These are phyloP conservation scores for Candida hungchunana DNA, from an alignment of 805 yeast genomes.

Conservation along the genomic window DNA sequence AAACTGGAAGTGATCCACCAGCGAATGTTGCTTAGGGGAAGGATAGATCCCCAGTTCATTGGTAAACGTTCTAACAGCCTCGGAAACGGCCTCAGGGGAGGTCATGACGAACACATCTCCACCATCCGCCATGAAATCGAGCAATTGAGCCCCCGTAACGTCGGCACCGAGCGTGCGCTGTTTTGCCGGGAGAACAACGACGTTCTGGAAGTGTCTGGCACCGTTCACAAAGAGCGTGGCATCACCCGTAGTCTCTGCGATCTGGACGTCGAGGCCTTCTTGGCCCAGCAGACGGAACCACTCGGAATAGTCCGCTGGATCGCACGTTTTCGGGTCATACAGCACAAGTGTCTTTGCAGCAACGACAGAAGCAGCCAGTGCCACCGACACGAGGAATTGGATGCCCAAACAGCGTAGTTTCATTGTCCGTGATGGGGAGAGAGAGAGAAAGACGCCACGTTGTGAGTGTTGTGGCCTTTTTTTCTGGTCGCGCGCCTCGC, in stretches of 20 bases:
- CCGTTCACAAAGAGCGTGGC: slow-evolving; percentile 38
- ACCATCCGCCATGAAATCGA: slow-evolving; percentile 57
- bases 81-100: slow-evolving; percentile 47
- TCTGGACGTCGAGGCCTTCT: slow-evolving; percentile 33
- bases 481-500: no score
- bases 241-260: slow-evolving; percentile 22
- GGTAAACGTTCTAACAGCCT: slow-evolving; percentile 60
- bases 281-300: slow-evolving; percentile 11
- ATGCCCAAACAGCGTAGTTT: neutral
- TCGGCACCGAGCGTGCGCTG: slow-evolving; percentile 38
- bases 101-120: slow-evolving; percentile 74
- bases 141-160: slow-evolving; percentile 44
- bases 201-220: slow-evolving; percentile 45
- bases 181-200: slow-evolving; percentile 57
- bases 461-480: no score
- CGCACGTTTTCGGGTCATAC: slow-evolving; percentile 24
- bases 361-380: slow-evolving; percentile 13
- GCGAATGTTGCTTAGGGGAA: slow-evolving; percentile 65
- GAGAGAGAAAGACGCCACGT: no score
- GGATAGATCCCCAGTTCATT: slow-evolving; percentile 82
- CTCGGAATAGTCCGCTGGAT: slow-evolving; percentile 6
- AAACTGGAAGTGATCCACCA: slow-evolving; percentile 60
- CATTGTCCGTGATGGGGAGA: no score
- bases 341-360: slow-evolving; percentile 18
- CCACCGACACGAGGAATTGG: slow-evolving; percentile 4